phyloP scores from a whole-genome alignment of 2,329 filamentous ascomycete species.

The Laburnicola sp. region DNA sequence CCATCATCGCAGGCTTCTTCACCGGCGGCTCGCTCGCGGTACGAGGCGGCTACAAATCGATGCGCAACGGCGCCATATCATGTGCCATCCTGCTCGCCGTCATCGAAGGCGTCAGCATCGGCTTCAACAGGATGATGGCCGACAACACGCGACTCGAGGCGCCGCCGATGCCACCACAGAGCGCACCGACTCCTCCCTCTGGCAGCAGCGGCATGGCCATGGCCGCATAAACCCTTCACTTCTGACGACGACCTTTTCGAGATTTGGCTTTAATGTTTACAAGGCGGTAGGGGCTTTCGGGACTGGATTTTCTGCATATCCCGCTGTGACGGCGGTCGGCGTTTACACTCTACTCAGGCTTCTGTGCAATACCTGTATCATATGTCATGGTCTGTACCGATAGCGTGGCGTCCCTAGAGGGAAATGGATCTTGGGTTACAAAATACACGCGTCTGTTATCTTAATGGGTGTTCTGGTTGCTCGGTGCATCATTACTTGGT shows the following conservation, averaged over 20 bases:
- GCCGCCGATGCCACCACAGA: slow-evolving; percentile 51
- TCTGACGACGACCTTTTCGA: slow-evolving; percentile 18
- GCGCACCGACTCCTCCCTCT: slow-evolving; percentile 26
- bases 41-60: slow-evolving; percentile 86
- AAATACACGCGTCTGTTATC: not conserved
- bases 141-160: slow-evolving; percentile 79
- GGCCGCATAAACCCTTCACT: slow-evolving; percentile 26
- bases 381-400: slow-evolving; percentile 38
- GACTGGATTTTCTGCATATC: slow-evolving; percentile 36
- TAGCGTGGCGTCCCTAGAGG: slow-evolving; percentile 26
- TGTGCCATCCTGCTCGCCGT: slow-evolving; percentile 93
- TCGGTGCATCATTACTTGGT: too few species aligned
- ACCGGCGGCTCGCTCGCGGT: slow-evolving; percentile 85
- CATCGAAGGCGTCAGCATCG: slow-evolving; percentile 96
- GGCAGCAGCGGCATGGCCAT: slow-evolving; percentile 24
- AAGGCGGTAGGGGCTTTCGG: slow-evolving; percentile 25
- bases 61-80: slow-evolving; percentile 93
- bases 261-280: slow-evolving; percentile 23
- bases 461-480: too few species aligned
- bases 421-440: slow-evolving; percentile 1
- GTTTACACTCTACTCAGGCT: slow-evolving; percentile 43
- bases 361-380: slow-evolving; percentile 41
- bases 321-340: slow-evolving; percentile 36
- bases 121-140: slow-evolving; percentile 91
- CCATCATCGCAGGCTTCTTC: slow-evolving; percentile 96